These are phyloP conservation scores for Pyricularia sp. DNA, from an alignment of 2,329 filamentous ascomycete species.

Conservation along the genomic window DNA sequence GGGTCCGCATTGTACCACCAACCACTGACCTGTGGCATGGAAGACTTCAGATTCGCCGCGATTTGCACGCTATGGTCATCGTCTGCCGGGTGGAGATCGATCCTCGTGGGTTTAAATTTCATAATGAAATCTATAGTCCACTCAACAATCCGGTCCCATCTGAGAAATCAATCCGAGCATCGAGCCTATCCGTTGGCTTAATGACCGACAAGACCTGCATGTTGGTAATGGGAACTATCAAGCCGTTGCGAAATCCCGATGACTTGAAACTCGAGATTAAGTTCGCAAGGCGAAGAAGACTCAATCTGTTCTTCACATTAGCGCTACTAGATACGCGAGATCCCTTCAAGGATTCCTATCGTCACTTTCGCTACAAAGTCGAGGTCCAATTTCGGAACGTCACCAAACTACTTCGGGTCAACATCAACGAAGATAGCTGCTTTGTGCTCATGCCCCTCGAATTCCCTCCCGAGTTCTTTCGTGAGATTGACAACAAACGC, in stretches of 20 bases:
- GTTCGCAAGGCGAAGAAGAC: constrained; percentile 18
- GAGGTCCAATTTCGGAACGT: constrained; percentile 36
- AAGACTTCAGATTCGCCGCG: constrained; percentile 36
- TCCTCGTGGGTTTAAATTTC: constrained; percentile 3
- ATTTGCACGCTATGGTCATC: constrained; percentile 4
- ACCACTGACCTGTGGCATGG: constrained; percentile 22
- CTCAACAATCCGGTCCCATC: constrained; percentile 13
- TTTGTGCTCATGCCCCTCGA: constrained; percentile 37
- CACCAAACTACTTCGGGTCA: constrained; percentile 29
- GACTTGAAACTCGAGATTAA: constrained; percentile 28
- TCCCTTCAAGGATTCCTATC: constrained; percentile 1
- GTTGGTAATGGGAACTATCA: constrained; percentile 45
- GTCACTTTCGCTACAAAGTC: constrained; percentile 25
- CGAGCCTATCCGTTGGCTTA: constrained; percentile 52
- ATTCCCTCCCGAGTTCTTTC: constrained; percentile 39
- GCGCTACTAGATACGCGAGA: constrained; percentile 11
- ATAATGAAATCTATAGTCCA: constrained; percentile 9
- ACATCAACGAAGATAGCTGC: constrained; percentile 20
- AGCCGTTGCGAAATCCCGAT: constrained; percentile 5
- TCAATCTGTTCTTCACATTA: constrained; percentile 22
- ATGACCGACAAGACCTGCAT: constrained; percentile 44
- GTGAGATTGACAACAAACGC: constrained; percentile 21
- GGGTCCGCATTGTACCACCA: constrained; percentile 49
- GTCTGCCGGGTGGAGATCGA: constrained; percentile 7
- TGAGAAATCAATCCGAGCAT: constrained; percentile 30